Base-by-base conservation (phyloP, 345 rosid genomes). In the Draba incana region DNA sequence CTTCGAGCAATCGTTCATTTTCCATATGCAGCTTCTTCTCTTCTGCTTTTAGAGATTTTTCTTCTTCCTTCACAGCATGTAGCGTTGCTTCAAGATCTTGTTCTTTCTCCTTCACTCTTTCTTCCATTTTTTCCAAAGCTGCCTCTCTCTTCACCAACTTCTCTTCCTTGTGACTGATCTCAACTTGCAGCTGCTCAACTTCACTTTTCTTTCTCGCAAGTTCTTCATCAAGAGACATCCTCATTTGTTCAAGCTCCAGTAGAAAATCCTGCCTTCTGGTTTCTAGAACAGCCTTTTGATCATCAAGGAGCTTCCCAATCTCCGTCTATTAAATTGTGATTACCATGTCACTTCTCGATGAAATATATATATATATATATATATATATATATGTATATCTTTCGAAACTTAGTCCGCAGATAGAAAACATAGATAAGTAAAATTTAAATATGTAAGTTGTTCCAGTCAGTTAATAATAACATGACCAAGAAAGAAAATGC, bases 41-140 rank as follows among this genome's bases (percentile, higher is more conserved):
- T 82, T 82, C 89, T 1, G 76, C 78, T 76, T 83, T 85, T 67
- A 84, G 6, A 45, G 56, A 50, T 61, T 87, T 84, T 52, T 90
- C 97, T 42, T 49, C 80, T 68, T 83, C 90, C 76, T 84, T 84
- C 64, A 82, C 48, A 35, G 66, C 68, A 84, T 86, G 80, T 63
- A 74, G 63, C 71, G 75, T 88, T 45, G 77, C 79, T 68, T 86
- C 90, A 60, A 85, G 78, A 49, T 86, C 92, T 74, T 83, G 84
- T 56, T 85, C 93, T 81, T 84, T 88, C 80, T 86, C 96, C 77
- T 85, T 83, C 73, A 80, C 62, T 65, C 80, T 84, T 69, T 80
- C 92, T 23, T 76, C 64, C 78, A 75, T 84, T 70, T 49, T 78
- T 60, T 83, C 81, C 76, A 83, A 67, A 54, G 81, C 79, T 67